These are phyloP conservation scores for Ganoderma resinaceum DNA, from an alignment of 1,284 basidiomycete species.

Conservation along the genomic window DNA sequence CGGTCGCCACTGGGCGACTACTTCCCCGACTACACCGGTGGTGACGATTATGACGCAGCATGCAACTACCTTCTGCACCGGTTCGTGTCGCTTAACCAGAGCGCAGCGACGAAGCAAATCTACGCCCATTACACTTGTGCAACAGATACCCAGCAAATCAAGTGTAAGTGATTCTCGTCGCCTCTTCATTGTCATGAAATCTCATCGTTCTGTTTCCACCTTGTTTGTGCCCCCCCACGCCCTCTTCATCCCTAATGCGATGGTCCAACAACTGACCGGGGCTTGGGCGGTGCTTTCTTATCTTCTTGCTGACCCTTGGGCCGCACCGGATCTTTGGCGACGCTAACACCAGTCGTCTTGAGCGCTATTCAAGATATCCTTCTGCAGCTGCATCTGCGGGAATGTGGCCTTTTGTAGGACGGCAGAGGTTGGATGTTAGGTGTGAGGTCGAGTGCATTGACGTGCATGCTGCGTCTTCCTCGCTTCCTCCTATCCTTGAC, in stretches of 20 bases:
- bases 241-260: conserved; percentile 8
- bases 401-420: conserved; percentile 81
- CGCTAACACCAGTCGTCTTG: conserved; percentile 65
- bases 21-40: conserved; percentile 87
- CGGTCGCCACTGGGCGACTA: conserved; percentile 87
- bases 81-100: conserved; percentile 89
- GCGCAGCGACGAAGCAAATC: conserved; percentile 85
- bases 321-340: conserved; percentile 9
- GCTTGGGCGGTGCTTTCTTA: conserved; percentile 14
- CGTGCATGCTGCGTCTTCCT: conserved; percentile 29
- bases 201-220: conserved; percentile 27
- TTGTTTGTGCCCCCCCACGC: conserved; percentile 5
- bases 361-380: conserved; percentile 86
- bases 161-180: conserved; percentile 59
- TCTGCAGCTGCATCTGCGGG: conserved; percentile 83
- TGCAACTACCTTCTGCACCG: conserved; percentile 88
- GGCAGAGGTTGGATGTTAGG: conserved; percentile 9
- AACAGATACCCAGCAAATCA: conserved; percentile 90
- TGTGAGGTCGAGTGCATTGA: conserved; percentile 11
- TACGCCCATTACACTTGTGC: conserved; percentile 92
- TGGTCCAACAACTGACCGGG: conserved; percentile 13
- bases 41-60: conserved; percentile 86
- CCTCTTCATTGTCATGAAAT: background rate
- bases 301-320: conserved; percentile 9
- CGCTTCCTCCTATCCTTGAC: conserved; percentile 2